Percentiles rank a stretch among this genome's conserved stretches.
Conservation (phyloP, 1,284 basidiomycete species). For the Malassezia pachydermatis region DNA sequence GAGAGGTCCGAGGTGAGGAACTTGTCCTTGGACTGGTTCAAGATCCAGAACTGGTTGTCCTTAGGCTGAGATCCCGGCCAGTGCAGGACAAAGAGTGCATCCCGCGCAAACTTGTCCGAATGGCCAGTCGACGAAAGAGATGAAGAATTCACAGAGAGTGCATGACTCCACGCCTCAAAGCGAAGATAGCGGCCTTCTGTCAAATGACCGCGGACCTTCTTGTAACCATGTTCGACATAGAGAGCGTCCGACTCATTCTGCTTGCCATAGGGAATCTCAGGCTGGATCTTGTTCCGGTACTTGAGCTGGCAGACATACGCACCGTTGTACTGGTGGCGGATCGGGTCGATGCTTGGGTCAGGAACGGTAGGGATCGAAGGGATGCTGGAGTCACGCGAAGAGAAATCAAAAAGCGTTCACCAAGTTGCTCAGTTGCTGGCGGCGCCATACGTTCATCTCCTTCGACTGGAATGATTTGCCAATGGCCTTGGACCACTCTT, state of each 20-base stretch:
- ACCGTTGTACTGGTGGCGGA: conserved; percentile 20
- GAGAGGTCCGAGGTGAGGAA: conserved; percentile 5
- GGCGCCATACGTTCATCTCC: conserved; percentile 29
- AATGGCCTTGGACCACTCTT: conserved; percentile 31
- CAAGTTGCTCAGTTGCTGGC: conserved; percentile 29
- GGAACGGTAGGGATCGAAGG: conserved; percentile 14
- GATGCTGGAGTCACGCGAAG: conserved; percentile 15
- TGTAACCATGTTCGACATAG: conserved; percentile 21
- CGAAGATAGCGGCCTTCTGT: conserved; percentile 28
- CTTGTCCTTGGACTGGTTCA: neutral
- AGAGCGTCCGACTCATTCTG: conserved; percentile 13
- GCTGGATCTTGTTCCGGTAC: conserved; percentile 11
- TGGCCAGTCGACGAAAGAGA: too few species aligned
- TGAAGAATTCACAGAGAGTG: conserved; percentile 17
- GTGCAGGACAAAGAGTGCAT: conserved; percentile 7
- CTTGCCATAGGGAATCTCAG: conserved; percentile 7
- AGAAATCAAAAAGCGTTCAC: conserved; percentile 35
- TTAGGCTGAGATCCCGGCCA: conserved; percentile 1
- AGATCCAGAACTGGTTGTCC: conserved; percentile 3
- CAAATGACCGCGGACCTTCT: conserved; percentile 23
- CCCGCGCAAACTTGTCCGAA: neutral
- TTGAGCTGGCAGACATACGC: conserved; percentile 17
- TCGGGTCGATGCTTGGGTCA: conserved; percentile 14
- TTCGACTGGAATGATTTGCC: conserved; percentile 26
- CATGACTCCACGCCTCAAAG: conserved; percentile 20